Evolutionary conservation across 2,329 filamentous ascomycete species (phyloP).

Genomic region (Exophiala phaeomuriformis): DNA sequence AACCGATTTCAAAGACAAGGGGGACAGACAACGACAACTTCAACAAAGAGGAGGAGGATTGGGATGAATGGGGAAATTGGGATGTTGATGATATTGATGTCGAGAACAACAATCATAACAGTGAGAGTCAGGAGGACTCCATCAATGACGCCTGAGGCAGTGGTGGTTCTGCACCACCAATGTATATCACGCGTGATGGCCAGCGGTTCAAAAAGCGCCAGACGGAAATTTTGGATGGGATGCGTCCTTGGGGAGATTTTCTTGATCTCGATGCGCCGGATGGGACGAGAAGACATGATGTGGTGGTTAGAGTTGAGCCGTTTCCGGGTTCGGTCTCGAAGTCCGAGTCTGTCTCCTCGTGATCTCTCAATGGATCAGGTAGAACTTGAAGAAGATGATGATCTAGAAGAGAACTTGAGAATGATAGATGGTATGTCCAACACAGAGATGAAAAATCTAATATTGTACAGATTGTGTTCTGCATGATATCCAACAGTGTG

Average conservation of each 20-base stretch:
- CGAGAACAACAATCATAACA: constrained; percentile 39
- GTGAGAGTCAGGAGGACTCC: not conserved
- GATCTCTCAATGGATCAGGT: not conserved
- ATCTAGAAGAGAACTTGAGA: too few species aligned
- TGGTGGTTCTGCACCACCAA: not conserved
- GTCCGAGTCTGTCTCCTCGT: not conserved
- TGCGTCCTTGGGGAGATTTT: constrained; percentile 23
- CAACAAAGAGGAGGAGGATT: constrained; percentile 39
- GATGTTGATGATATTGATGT: constrained; percentile 40
- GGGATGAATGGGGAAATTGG: constrained; percentile 38
- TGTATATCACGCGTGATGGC: constrained; percentile 14
- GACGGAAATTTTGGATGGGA: constrained; percentile 22
- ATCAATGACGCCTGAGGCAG: not conserved
- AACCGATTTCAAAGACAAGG: constrained; percentile 26
- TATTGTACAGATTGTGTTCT: not conserved
- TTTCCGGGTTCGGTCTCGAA: not conserved
- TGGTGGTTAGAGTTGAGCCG: constrained; percentile 18
- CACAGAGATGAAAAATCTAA: not conserved
- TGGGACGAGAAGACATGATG: constrained; percentile 10
- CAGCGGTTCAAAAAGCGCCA: constrained; percentile 23
- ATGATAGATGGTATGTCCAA: too few species aligned
- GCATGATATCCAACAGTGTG: not conserved
- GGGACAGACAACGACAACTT: constrained; percentile 3
- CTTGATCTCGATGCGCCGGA: constrained; percentile 13
- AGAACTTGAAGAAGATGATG: too few species aligned